Percentiles rank a stretch among this genome's conserved stretches.
Conservation (phyloP, 2,329 filamentous ascomycete genomes). For the Pseudogymnoascus verrucosus region DNA sequence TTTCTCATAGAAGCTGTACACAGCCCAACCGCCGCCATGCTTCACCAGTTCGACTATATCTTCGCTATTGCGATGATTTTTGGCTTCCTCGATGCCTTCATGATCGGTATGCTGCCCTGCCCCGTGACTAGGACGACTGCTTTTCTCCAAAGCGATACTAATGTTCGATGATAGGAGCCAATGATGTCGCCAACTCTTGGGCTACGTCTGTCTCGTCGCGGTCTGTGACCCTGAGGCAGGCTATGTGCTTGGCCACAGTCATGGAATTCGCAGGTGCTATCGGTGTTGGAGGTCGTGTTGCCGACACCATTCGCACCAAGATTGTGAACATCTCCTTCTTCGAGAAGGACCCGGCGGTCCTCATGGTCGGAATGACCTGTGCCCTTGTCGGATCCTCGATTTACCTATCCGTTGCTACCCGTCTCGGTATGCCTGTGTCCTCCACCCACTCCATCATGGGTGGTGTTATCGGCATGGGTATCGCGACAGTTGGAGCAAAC, state of each 20-base stretch:
- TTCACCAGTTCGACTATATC: slow-evolving; percentile 53
- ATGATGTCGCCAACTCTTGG: slow-evolving; percentile 72
- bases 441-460: slow-evolving; percentile 55
- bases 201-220: slow-evolving; percentile 66
- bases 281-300: slow-evolving; percentile 49
- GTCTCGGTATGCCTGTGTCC: slow-evolving; percentile 48
- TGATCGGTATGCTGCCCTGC: not conserved
- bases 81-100: slow-evolving; percentile 53
- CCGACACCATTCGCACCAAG: slow-evolving; percentile 54
- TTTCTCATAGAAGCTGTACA: not conserved
- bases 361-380: slow-evolving; percentile 53
- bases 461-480: slow-evolving; percentile 50
- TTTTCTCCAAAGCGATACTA: slow-evolving; percentile 9
- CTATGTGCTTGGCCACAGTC: slow-evolving; percentile 48
- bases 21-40: slow-evolving; percentile 18
- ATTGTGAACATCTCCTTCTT: slow-evolving; percentile 45
- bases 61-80: slow-evolving; percentile 58
- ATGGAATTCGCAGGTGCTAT: slow-evolving; percentile 57
- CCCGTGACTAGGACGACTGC: not conserved
- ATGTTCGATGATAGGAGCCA: slow-evolving; percentile 16
- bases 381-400: slow-evolving; percentile 44
- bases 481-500: slow-evolving; percentile 43
- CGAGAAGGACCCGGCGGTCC: slow-evolving; percentile 38
- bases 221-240: slow-evolving; percentile 54
- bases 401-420: slow-evolving; percentile 51